Evolutionary conservation across 2,329 filamentous ascomycete species (phyloP).

Genomic region (Cercospora berteroae): DNA sequence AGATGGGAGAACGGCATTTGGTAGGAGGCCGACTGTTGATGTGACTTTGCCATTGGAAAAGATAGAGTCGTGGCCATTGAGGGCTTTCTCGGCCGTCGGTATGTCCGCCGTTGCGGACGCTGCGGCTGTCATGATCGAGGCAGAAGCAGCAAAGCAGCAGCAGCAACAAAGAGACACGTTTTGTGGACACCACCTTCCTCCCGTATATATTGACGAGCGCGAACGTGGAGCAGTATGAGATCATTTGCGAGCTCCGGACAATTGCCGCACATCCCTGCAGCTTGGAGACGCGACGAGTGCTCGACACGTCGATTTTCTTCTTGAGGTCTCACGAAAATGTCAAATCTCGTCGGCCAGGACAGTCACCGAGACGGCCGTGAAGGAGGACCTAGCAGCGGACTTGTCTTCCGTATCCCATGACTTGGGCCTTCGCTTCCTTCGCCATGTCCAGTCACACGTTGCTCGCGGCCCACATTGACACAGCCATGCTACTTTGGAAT

Average conservation of each 20-base stretch:
- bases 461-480: not conserved
- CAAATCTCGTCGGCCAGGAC: not conserved
- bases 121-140: conserved; percentile 10
- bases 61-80: not conserved
- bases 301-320: not conserved
- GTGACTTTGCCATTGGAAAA: not conserved
- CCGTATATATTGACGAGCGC: conserved; percentile 1
- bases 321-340: not conserved
- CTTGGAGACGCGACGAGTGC: not conserved
- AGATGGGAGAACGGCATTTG: conserved; percentile 55
- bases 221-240: conserved; percentile 10
- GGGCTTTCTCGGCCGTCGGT: conserved; percentile 4
- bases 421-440: not conserved
- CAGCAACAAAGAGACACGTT: not conserved
- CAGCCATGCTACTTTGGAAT: not conserved
- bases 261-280: conserved; percentile 16
- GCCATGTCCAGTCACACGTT: not conserved
- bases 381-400: not conserved
- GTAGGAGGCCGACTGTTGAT: conserved; percentile 50
- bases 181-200: not conserved
- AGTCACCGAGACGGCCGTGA: not conserved
- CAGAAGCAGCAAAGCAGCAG: not conserved
- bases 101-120: conserved; percentile 11
- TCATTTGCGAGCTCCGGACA: conserved; percentile 13
- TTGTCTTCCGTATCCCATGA: not conserved